A percentile compares a stretch with the other conserved stretches of the same genome.
Evolutionary conservation across 768 basidiomycete species (phyloP).

Genomic region (Mrakia gelida): DNA sequence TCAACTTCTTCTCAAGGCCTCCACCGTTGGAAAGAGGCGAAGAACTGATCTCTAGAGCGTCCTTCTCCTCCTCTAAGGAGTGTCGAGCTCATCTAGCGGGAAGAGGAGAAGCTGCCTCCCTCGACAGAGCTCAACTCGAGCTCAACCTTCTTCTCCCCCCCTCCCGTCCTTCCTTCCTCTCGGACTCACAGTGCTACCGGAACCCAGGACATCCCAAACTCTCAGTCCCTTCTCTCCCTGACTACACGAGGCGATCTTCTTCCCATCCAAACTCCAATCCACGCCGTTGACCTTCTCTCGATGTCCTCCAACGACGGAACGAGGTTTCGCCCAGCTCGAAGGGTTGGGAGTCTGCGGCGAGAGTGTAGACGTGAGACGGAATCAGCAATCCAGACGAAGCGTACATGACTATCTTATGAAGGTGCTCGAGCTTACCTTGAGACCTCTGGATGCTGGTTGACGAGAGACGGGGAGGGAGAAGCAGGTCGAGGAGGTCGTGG

Average conservation of each 20-base stretch:
- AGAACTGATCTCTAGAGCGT: background rate
- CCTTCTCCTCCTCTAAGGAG: too few species aligned
- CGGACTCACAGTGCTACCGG: slow-evolving; percentile 10
- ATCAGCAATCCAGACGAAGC: too few species aligned
- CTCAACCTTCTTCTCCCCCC: background rate
- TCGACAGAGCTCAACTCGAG: background rate
- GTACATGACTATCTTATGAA: too few species aligned
- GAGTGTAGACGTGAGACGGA: too few species aligned
- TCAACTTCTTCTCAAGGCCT: background rate
- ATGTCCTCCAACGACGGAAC: slow-evolving; percentile 18
- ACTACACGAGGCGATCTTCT: slow-evolving; percentile 14
- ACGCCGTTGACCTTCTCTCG: slow-evolving; percentile 25
- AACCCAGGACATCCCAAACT: slow-evolving; percentile 17
- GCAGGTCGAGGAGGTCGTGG: slow-evolving; percentile 7
- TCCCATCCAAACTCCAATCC: slow-evolving; percentile 20
- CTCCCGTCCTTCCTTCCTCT: background rate
- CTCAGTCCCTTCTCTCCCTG: slow-evolving; percentile 19
- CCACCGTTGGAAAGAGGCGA: background rate
- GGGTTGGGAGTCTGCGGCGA: background rate
- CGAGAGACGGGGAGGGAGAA: slow-evolving; percentile 5
- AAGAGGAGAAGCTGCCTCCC: background rate
- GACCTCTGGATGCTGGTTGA: background rate
- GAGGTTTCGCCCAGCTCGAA: background rate
- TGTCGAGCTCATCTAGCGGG: too few species aligned
- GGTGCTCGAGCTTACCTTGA: background rate